phyloP scores from a whole-genome alignment of 2,329 filamentous ascomycete species.

The Bertia moriformis region DNA sequence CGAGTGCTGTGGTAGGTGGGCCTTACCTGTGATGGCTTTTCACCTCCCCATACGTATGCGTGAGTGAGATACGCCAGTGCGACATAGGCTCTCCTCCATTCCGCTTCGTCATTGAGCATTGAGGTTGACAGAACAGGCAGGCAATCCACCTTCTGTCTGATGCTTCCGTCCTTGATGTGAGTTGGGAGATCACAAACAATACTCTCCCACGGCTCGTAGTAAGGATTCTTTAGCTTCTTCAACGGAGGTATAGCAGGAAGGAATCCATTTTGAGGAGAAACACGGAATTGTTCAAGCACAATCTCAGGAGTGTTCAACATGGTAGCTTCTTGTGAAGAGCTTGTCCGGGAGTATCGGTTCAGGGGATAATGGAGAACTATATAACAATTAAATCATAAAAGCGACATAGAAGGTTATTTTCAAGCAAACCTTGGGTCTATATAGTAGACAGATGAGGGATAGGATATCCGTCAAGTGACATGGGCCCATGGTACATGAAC shows the following conservation, averaged over 20 bases:
- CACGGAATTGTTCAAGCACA: slow-evolving; percentile 15
- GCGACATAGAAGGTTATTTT: too few relatives aligned
- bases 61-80: slow-evolving; percentile 69
- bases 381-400: too few relatives aligned
- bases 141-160: slow-evolving; percentile 46
- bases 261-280: slow-evolving; percentile 51
- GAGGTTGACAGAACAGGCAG: slow-evolving; percentile 59
- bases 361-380: too few relatives aligned
- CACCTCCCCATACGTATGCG: slow-evolving; percentile 79
- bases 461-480: too few relatives aligned
- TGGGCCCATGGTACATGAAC: too few relatives aligned
- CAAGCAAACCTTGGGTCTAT: too few relatives aligned
- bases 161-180: slow-evolving; percentile 46
- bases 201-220: slow-evolving; percentile 70
- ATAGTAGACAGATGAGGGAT: too few relatives aligned
- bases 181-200: slow-evolving; percentile 53
- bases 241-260: slow-evolving; percentile 60
- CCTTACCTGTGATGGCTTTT: slow-evolving; percentile 55
- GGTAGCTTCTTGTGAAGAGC: too few relatives aligned
- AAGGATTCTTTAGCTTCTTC: slow-evolving; percentile 46
- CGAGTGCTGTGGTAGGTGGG: not conserved
- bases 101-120: slow-evolving; percentile 44
- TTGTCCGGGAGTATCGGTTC: not conserved
- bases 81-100: slow-evolving; percentile 73
- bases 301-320: slow-evolving; percentile 26